Percentiles rank a stretch among this genome's conserved stretches.
Evolutionary conservation across 768 basidiomycete genomes (phyloP).

Genomic region (Phlebiopsis flavidoalba): DNA sequence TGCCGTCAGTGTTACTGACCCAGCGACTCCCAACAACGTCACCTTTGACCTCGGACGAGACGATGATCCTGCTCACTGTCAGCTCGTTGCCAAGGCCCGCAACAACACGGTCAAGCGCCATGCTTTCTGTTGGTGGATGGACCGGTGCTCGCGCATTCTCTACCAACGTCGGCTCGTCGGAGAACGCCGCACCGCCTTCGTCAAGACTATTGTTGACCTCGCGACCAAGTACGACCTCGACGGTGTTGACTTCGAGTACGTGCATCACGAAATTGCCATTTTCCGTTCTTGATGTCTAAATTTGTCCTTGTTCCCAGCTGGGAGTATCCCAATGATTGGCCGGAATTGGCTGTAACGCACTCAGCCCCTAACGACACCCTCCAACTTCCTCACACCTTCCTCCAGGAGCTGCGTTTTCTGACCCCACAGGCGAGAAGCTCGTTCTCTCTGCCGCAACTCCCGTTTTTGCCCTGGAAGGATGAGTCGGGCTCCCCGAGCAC

Average conservation of each 20-base stretch:
- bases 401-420: slow-evolving; percentile 62
- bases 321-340: slow-evolving; percentile 76
- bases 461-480: slow-evolving; percentile 60
- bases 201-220: slow-evolving; percentile 45
- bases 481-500: slow-evolving; percentile 47
- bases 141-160: slow-evolving; percentile 61
- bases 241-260: slow-evolving; percentile 69
- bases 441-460: slow-evolving; percentile 72
- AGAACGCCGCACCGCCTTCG: slow-evolving; percentile 56
- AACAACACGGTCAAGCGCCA: slow-evolving; percentile 41
- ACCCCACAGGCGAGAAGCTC: slow-evolving; percentile 47
- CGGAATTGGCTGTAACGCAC: slow-evolving; percentile 68
- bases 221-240: slow-evolving; percentile 46
- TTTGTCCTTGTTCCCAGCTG: slow-evolving; percentile 41
- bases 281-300: background rate
- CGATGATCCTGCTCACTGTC: slow-evolving; percentile 15
- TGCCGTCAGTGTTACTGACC: background rate
- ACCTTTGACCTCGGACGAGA: slow-evolving; percentile 13
- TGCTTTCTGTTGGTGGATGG: slow-evolving; percentile 66
- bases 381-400: slow-evolving; percentile 76
- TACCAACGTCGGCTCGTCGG: slow-evolving; percentile 40
- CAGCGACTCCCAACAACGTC: background rate
- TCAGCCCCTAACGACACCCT: slow-evolving; percentile 60
- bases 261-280: background rate
- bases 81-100: slow-evolving; percentile 21